Percentiles rank a stretch among this genome's conserved stretches.
phyloP scores from a whole-genome alignment of 2,329 filamentous ascomycete species.

The Rutstroemia sp. region DNA sequence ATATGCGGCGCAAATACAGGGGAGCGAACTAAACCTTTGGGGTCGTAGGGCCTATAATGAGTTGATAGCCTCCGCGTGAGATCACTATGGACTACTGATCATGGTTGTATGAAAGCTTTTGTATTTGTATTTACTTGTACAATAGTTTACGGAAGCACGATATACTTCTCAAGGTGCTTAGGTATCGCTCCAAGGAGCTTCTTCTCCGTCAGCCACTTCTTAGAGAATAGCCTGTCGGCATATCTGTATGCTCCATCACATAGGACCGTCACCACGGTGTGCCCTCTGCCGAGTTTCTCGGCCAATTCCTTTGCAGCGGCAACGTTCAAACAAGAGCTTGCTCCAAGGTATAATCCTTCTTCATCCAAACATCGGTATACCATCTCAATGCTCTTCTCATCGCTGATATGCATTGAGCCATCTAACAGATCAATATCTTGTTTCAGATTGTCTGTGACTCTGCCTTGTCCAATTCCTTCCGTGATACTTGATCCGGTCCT shows the following conservation, averaged over 20 bases:
- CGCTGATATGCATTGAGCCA: conserved; percentile 74
- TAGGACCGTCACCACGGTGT: conserved; percentile 88
- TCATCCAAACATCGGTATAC: conserved; percentile 94
- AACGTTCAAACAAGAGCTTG: conserved; percentile 89
- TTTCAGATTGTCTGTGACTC: conserved; percentile 88
- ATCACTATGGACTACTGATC: neutral
- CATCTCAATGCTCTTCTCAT: conserved; percentile 96
- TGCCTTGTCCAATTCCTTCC: conserved; percentile 94
- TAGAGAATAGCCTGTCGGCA: conserved; percentile 86
- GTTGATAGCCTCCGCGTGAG: conserved; percentile 8
- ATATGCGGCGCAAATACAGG: neutral
- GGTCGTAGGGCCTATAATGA: conserved; percentile 5
- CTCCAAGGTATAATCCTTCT: conserved; percentile 90
- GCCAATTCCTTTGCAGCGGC: conserved; percentile 92
- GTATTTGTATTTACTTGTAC: conserved; percentile 8
- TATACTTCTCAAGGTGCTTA: conserved; percentile 82
- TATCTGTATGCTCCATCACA: conserved; percentile 98
- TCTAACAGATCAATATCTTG: conserved; percentile 81
- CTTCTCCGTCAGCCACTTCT: conserved; percentile 85
- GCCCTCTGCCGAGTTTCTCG: conserved; percentile 77
- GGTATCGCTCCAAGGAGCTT: conserved; percentile 75
- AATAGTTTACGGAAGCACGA: conserved; percentile 65
- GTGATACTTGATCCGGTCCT: conserved; percentile 83
- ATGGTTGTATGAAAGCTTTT: conserved; percentile 2
- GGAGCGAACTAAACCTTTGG: neutral